Conservation (phyloP, 2,329 filamentous ascomycete genomes). For the Ceratocystis lukuohia region DNA sequence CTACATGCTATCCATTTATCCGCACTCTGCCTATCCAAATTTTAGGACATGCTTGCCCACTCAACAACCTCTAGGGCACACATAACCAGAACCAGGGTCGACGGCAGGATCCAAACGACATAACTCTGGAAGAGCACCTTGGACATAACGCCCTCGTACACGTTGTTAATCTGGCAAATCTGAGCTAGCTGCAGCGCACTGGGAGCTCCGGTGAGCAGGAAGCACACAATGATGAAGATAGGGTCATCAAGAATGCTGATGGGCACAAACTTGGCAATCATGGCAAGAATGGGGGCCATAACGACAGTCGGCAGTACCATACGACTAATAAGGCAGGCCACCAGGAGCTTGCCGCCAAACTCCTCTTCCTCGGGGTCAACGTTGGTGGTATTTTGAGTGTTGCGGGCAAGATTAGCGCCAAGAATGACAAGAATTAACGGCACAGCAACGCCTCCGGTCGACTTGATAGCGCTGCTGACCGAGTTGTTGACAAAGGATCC, state of each 20-base stretch:
- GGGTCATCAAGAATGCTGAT: constrained; percentile 93
- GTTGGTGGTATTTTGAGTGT: constrained; percentile 59
- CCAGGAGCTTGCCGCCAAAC: constrained; percentile 61
- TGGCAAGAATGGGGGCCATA: constrained; percentile 79
- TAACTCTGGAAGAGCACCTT: constrained; percentile 81
- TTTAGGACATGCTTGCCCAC: constrained; percentile 47
- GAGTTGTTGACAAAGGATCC: constrained; percentile 88
- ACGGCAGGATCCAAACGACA: constrained; percentile 88
- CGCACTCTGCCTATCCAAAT: not conserved
- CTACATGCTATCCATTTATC: not conserved
- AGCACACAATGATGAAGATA: constrained; percentile 96
- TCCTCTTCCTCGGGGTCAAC: constrained; percentile 56
- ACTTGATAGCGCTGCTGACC: constrained; percentile 72
- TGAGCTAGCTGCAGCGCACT: constrained; percentile 89
- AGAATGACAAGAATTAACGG: constrained; percentile 91
- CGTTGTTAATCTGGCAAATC: constrained; percentile 95
- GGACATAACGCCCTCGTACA: constrained; percentile 91
- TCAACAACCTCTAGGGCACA: constrained; percentile 83
- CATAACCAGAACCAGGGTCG: constrained; percentile 81
- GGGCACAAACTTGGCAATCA: constrained; percentile 80
- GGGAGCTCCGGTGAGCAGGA: constrained; percentile 85
- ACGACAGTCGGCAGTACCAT: constrained; percentile 86
- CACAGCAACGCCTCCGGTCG: constrained; percentile 82
- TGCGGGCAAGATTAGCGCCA: constrained; percentile 84
- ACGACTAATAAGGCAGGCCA: constrained; percentile 72